phyloP scores from a whole-genome alignment of 2,329 filamentous ascomycete species.

The Blastomyces silverae region DNA sequence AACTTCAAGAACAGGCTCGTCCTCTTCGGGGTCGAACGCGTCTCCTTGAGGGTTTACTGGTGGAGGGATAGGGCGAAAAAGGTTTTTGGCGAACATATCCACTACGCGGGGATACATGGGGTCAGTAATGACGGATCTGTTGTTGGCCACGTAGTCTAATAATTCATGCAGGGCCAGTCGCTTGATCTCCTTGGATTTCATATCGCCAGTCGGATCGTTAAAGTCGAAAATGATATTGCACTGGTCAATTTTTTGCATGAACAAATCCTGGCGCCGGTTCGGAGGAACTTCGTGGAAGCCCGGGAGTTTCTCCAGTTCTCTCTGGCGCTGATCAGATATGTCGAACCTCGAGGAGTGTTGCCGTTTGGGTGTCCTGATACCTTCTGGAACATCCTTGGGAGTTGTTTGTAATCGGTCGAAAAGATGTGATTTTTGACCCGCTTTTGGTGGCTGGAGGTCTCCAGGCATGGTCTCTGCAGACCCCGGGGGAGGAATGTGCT shows the following conservation, averaged over 20 bases:
- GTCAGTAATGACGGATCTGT: constrained; percentile 95
- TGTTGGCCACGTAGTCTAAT: constrained; percentile 96
- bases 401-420: constrained; percentile 87
- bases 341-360: constrained; percentile 98
- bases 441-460: constrained; percentile 88
- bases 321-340: constrained; percentile 79
- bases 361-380: constrained; percentile 86
- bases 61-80: constrained; percentile 93
- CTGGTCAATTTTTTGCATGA: constrained; percentile 99
- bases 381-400: constrained; percentile 93
- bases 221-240: constrained; percentile 99
- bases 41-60: constrained; percentile 97
- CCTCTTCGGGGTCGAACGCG: constrained; percentile 96
- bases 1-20: constrained; percentile 94
- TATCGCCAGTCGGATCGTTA: constrained; percentile 94
- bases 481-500: constrained; percentile 90
- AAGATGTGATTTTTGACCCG: constrained; percentile 78
- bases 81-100: constrained; percentile 98
- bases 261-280: constrained; percentile 88
- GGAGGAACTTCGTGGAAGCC: constrained; percentile 97
- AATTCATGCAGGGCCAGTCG: constrained; percentile 90
- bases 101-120: constrained; percentile 98
- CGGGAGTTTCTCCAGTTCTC: constrained; percentile 92
- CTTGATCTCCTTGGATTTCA: constrained; percentile 99
- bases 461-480: constrained; percentile 97